These are phyloP conservation scores for Chrysosporium queenslandicum DNA, from an alignment of 2,329 filamentous ascomycete species.

Conservation along the genomic window DNA sequence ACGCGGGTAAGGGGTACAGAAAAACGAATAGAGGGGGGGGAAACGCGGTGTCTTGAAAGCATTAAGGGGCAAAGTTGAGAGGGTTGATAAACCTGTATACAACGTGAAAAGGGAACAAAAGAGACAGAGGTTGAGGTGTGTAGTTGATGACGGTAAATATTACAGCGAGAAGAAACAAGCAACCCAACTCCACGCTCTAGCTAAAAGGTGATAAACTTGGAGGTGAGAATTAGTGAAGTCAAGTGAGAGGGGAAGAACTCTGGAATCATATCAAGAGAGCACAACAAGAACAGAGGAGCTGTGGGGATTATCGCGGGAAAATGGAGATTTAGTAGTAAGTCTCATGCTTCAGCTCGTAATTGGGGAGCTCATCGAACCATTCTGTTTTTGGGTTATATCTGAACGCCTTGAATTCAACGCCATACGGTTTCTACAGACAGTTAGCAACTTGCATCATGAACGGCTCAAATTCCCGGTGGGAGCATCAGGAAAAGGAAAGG, in stretches of 20 bases:
- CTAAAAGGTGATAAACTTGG: neutral
- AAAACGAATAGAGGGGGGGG: neutral
- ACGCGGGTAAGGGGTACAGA: neutral
- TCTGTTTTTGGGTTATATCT: slow-evolving; percentile 67
- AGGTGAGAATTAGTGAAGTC: no score
- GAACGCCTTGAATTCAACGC: slow-evolving; percentile 94
- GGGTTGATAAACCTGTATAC: neutral
- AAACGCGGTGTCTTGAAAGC: no score
- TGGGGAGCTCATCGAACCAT: slow-evolving; percentile 76
- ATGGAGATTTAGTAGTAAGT: slow-evolving; percentile 20
- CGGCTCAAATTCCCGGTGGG: neutral
- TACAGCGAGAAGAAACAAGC: neutral
- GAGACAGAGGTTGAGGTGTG: neutral
- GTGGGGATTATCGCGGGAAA: neutral
- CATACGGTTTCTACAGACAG: slow-evolving; percentile 64
- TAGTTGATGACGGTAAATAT: neutral
- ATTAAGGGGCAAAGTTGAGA: neutral
- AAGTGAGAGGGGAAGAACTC: no score
- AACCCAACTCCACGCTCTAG: neutral
- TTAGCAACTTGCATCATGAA: neutral
- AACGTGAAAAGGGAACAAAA: neutral
- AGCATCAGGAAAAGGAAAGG: neutral
- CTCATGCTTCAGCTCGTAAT: slow-evolving; percentile 59
- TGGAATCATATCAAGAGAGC: no score
- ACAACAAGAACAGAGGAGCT: neutral